These are phyloP conservation scores for Cystoisospora suis DNA, from an alignment of 169 alveolate species.

Conservation along the genomic window DNA sequence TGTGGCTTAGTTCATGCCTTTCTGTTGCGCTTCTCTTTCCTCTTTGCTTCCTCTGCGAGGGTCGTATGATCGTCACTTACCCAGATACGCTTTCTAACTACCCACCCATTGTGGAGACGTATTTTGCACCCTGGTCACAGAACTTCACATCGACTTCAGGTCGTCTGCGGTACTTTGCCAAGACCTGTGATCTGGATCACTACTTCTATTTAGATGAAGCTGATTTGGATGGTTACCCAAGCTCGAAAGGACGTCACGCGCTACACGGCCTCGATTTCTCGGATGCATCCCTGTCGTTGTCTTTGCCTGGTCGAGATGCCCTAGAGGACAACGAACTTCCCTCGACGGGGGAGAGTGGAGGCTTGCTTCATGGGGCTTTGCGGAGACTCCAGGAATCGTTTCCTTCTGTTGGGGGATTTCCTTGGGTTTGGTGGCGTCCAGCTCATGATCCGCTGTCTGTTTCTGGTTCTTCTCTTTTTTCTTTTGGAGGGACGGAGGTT, in stretches of 20 bases:
- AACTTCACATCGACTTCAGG: slow-evolving; percentile 7
- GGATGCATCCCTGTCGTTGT: neutral
- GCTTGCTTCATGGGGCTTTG: neutral
- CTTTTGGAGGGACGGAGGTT: too few species aligned
- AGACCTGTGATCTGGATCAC: slow-evolving; percentile 25
- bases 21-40: too few species aligned
- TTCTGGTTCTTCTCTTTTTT: too few species aligned
- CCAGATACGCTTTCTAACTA: neutral
- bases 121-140: slow-evolving; percentile 11
- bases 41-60: too few species aligned
- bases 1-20: too few species aligned
- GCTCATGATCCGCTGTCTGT: too few species aligned
- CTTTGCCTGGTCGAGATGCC: too few species aligned
- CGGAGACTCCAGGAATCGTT: neutral
- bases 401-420: too few species aligned
- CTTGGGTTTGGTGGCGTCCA: too few species aligned
- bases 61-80: neutral
- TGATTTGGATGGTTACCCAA: neutral
- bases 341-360: neutral
- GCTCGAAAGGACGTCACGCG: neutral
- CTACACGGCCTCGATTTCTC: neutral
- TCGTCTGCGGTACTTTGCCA: neutral
- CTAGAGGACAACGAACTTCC: too few species aligned
- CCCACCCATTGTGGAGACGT: slow-evolving; percentile 14
- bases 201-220: neutral